Conservation (phyloP, 2,329 filamentous ascomycete genomes). For the Raffaelea deltoideospora region DNA sequence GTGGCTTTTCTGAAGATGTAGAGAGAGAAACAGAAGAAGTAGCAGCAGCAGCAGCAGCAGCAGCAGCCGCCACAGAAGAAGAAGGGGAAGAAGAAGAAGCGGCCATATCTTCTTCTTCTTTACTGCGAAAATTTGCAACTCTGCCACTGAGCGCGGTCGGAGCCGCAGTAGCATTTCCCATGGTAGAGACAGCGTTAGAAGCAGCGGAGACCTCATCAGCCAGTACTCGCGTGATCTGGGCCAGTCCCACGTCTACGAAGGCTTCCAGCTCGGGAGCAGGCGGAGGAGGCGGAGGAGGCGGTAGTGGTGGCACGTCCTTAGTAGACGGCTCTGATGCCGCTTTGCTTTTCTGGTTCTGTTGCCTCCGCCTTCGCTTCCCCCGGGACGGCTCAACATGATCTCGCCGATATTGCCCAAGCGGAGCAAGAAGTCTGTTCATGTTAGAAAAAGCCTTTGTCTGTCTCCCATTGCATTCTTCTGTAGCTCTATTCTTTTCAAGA, state of each 20-base stretch:
- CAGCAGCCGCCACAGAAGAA: no score
- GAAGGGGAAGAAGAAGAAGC: no score
- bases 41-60: not conserved
- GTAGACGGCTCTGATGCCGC: not conserved
- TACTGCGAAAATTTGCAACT: no score
- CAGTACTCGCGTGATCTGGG: conserved; percentile 45
- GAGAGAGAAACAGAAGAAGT: not conserved
- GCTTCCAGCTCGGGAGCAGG: conserved; percentile 36
- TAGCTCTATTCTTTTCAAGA: no score
- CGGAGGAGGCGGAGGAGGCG: conserved; percentile 9
- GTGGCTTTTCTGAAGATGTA: not conserved
- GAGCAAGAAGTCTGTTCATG: conserved; percentile 38
- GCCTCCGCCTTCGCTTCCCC: conserved; percentile 32
- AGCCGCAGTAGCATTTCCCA: not conserved
- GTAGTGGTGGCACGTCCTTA: not conserved
- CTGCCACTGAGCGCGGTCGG: no score
- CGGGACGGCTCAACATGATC: conserved; percentile 39
- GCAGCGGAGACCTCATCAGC: conserved; percentile 18
- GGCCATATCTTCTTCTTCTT: no score
- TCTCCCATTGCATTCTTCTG: no score
- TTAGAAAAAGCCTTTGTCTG: not conserved
- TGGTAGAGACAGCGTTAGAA: not conserved
- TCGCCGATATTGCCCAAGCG: conserved; percentile 46
- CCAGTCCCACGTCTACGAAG: conserved; percentile 49
- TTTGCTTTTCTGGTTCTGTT: conserved; percentile 28